Evolutionary conservation across 306 rosid genomes (phyloP).

Genomic region (Acacia crassicarpa): DNA sequence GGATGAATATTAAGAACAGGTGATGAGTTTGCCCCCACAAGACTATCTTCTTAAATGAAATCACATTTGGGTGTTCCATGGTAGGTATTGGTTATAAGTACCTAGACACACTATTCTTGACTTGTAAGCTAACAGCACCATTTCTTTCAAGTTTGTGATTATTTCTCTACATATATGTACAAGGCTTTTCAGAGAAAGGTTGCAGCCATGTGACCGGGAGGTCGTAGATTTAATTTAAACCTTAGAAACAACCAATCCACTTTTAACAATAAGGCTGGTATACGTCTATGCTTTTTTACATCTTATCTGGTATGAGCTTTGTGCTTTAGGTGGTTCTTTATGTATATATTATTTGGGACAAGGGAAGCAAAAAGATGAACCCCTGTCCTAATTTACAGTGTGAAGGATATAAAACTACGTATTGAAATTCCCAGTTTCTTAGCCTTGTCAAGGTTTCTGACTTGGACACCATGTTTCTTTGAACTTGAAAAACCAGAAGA

Average conservation of each 20-base stretch:
- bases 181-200: too few relatives aligned
- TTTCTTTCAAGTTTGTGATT: conserved; percentile 17
- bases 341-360: neutral
- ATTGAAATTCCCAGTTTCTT: conserved; percentile 8
- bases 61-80: conserved; percentile 31
- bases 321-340: neutral
- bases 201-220: too few relatives aligned
- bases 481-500: neutral
- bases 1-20: conserved; percentile 55
- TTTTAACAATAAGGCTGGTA: too few relatives aligned
- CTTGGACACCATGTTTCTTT: conserved; percentile 19
- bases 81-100: conserved; percentile 49
- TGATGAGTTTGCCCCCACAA: conserved; percentile 57
- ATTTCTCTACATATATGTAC: neutral
- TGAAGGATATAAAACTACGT: conserved; percentile 21
- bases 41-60: conserved; percentile 36
- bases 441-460: neutral
- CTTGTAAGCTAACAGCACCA: conserved; percentile 39
- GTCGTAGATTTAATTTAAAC: too few relatives aligned
- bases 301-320: too few relatives aligned
- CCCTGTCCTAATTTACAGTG: conserved; percentile 3
- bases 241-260: accelerated
- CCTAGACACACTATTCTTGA: conserved; percentile 48
- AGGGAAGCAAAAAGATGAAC: neutral
- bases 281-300: too few relatives aligned